Base-by-base conservation (phyloP, 2,329 filamentous ascomycete genomes). In the Claviceps lovelessii region DNA sequence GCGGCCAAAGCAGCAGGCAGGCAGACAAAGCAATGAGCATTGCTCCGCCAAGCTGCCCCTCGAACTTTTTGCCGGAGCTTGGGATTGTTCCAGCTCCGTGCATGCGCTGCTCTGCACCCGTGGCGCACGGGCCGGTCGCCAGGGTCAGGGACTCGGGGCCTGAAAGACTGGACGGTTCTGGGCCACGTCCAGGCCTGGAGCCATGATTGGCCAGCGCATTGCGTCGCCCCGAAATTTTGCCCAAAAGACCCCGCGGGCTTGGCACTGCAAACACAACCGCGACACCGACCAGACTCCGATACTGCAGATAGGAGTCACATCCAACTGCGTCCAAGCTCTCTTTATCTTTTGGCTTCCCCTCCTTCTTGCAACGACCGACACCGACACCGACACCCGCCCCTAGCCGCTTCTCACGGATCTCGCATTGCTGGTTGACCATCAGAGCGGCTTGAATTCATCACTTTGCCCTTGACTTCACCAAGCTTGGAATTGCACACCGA, bases 41-140 rank as follows among this genome's bases (percentile, higher is more conserved):
- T 33, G 31, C 9, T 33, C 31, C 55, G 49, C 53, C 48, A 52
- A 45, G 19, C 53, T 62, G 62, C 62, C 59, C 62, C 60, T 64
- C 61, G 59, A 63, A 54, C 57, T 62, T 64, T 65, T 64, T 58
- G 52, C 52, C 61, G 61, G 63, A 63, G 58, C 55, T 55, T 62
- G 31, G 49, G 39, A 59, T 65, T 65, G 52, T 64, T 62, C 63
- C 61, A 61, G 58, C 54, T 63, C 61, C 63, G 61, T 15, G 47
- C 7, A 23, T 23, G 23, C 23, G 23, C 23, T 23, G 23, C 23
- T 23, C 23, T 23, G 23, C 23, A 23, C 23, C 3, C 2, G 23
- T 52, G 54, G 54, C 54, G 45, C 49, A 44, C 28, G 49, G 54
- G 35, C 49, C 53, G n/a, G 49, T 7, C n/a, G 42, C 13, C 37